A percentile compares a stretch with the other conserved stretches of the same genome.
phyloP scores from a whole-genome alignment of 495 filamentous ascomycete species.

The Tuber aestivum region DNA sequence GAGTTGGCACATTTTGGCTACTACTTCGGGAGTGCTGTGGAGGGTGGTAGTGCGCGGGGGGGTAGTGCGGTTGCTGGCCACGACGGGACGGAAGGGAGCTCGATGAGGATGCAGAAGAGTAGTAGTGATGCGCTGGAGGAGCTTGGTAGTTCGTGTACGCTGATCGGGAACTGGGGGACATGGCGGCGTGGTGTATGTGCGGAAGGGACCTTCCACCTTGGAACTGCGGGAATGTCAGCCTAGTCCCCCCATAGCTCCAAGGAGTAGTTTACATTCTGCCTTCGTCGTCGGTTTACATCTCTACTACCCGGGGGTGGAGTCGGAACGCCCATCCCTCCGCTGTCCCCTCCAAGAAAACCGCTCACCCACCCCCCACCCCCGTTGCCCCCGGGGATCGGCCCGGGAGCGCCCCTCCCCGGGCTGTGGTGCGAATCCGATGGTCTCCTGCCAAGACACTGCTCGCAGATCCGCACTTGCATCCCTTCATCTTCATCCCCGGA shows the following conservation, averaged over 20 bases:
- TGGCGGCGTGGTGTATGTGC: constrained; percentile 15
- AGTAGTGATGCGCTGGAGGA: constrained; percentile 19
- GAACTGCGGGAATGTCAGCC: not conserved
- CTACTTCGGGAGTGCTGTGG: constrained; percentile 33
- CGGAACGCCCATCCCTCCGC: constrained; percentile 2
- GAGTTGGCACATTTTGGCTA: constrained; percentile 25
- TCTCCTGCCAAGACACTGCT: constrained; percentile 32
- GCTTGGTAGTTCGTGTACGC: not conserved
- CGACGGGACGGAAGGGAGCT: constrained; percentile 38
- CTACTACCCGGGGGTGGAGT: constrained; percentile 6
- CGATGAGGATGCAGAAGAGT: constrained; percentile 27
- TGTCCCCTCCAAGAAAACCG: not conserved
- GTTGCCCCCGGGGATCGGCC: not conserved
- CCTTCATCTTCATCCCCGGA: constrained; percentile 26
- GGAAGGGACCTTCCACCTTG: constrained; percentile 23
- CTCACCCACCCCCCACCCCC: not conserved
- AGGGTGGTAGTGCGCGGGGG: constrained; percentile 37
- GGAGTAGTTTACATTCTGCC: not conserved
- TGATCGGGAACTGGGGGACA: not conserved
- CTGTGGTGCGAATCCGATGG: not conserved
- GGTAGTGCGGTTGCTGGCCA: constrained; percentile 22
- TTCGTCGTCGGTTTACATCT: not conserved
- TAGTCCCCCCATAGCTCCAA: not conserved
- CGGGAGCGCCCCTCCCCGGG: not conserved
- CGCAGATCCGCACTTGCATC: constrained; percentile 34